Evolutionary conservation across 164 flowering plant genomes (phyloP).

Genomic region (Platanus orientalis): DNA sequence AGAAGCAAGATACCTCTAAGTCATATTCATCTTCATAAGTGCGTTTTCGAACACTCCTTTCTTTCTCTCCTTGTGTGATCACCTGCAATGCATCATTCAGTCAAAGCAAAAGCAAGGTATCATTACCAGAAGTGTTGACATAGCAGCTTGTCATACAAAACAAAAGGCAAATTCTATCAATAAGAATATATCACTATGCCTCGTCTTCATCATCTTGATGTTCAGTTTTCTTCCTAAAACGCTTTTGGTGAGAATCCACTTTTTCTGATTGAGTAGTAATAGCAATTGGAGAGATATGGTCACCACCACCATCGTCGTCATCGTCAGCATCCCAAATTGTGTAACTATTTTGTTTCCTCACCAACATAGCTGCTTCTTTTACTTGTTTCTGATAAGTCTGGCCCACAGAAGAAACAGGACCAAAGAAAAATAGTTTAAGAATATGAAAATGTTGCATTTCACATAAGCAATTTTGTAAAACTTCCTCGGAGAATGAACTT

Average conservation of each 20-base stretch:
- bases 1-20: too few relatives aligned
- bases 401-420: conserved; percentile 4
- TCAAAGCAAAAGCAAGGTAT: conserved; percentile 25
- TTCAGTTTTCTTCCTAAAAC: conserved; percentile 68
- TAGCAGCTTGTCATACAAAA: conserved; percentile 19
- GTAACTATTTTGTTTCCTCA: conserved; percentile 64
- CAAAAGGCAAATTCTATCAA: conserved; percentile 19
- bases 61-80: conserved; percentile 25
- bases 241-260: conserved; percentile 38
- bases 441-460: too few relatives aligned
- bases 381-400: conserved; percentile 79
- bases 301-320: conserved; percentile 43
- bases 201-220: conserved; percentile 64
- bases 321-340: conserved; percentile 75
- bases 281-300: conserved; percentile 18
- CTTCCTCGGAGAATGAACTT: too few relatives aligned
- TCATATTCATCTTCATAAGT: conserved; percentile 39
- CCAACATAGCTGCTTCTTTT: conserved; percentile 81
- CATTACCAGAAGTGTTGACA: conserved; percentile 7
- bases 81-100: conserved; percentile 40
- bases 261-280: conserved; percentile 28
- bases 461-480: too few relatives aligned
- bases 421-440: too few relatives aligned
- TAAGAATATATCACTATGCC: conserved; percentile 35
- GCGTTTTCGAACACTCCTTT: conserved; percentile 45